Evolutionary conservation across 1,139 yeast genomes (phyloP), one percentile per base, ranked within the genome.

Genomic region (Zygosaccharomyces pseudobailii): DNA sequence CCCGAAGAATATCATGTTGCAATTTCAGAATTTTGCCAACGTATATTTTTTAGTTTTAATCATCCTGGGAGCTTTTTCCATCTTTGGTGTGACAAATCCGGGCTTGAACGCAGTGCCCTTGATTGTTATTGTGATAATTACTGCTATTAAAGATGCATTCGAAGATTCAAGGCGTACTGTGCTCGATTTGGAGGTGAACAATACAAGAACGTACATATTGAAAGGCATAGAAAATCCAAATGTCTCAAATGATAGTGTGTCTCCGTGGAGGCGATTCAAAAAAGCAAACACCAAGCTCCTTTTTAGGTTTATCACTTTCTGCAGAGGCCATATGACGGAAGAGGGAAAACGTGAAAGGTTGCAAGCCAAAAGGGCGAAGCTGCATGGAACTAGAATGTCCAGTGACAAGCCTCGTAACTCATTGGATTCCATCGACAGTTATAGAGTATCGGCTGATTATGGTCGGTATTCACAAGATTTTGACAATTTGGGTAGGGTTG

Each of bases 101-200:
- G 97, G 89, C 1, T 70, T 92, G 56, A 85, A 94, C 5, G 90
- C 96, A 1, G 97, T 89, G 37, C 98, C 98, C 3, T 79, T 92
- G 66, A 86, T 90, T 67, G 96, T 88, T 45, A 90, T 92, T 72
- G 95, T 92, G 35, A 71, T 77, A 48, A 77, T 92, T 49, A 92
- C 97, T 1, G 97, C 95, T 13, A 71, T 87, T 52, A 90, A 90
- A 65, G 98, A 92, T 70, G 97, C 95, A 0, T 74, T 92, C 54
- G 98, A 92, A 68, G 98, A 92, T 69, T 90, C 88, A 49, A 78
- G 94, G 59, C 79, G 98, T 65, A 83, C 88, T 0, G 70, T 78
- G 3, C 75, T 84, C 55, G 98, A 92, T 68, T 70, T 81, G 55
- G 95, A 90, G 59, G 80, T 92, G 55, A 92, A 92, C 64, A 90